phyloP scores from a whole-genome alignment of 2,329 filamentous ascomycete species.

The Penicillium sp. region DNA sequence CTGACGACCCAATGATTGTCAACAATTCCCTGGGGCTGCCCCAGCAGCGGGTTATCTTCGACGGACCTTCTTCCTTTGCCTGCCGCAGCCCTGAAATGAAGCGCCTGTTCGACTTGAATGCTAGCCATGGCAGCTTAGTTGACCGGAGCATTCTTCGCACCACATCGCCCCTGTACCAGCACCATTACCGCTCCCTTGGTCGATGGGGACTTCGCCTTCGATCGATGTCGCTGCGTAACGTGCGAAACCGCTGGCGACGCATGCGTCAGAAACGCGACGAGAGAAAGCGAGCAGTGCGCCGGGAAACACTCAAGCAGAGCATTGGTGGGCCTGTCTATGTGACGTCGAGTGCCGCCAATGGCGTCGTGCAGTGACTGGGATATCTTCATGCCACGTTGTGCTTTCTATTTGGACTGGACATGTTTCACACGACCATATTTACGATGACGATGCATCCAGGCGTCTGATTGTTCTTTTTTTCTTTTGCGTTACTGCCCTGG shows the following conservation, averaged over 20 bases:
- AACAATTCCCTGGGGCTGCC: conserved; percentile 58
- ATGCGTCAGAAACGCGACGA: conserved; percentile 45
- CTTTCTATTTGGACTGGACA: conserved; percentile 11
- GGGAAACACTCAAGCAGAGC: conserved; percentile 53
- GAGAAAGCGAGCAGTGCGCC: conserved; percentile 50
- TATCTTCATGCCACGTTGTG: conserved; percentile 7
- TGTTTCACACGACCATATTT: conserved; percentile 17
- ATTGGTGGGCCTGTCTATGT: conserved; percentile 50
- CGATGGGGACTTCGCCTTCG: conserved; percentile 49
- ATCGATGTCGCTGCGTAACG: conserved; percentile 50
- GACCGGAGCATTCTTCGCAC: conserved; percentile 30
- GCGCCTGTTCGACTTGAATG: conserved; percentile 24
- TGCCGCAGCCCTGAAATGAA: conserved; percentile 34
- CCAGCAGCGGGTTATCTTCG: conserved; percentile 46
- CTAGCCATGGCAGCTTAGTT: conserved; percentile 34
- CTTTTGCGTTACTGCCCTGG: conserved; percentile 4
- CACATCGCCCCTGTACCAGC: conserved; percentile 33
- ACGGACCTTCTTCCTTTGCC: conserved; percentile 39
- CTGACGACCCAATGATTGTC: conserved; percentile 44
- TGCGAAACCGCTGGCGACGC: conserved; percentile 49
- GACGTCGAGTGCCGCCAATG: conserved; percentile 31
- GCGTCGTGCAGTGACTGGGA: conserved; percentile 13
- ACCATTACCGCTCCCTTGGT: conserved; percentile 35
- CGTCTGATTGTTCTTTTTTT: conserved; percentile 6
- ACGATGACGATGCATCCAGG: conserved; percentile 19